These are phyloP conservation scores for Colletotrichum lindemuthianum DNA, from an alignment of 2,329 filamentous ascomycete species.

Conservation along the genomic window DNA sequence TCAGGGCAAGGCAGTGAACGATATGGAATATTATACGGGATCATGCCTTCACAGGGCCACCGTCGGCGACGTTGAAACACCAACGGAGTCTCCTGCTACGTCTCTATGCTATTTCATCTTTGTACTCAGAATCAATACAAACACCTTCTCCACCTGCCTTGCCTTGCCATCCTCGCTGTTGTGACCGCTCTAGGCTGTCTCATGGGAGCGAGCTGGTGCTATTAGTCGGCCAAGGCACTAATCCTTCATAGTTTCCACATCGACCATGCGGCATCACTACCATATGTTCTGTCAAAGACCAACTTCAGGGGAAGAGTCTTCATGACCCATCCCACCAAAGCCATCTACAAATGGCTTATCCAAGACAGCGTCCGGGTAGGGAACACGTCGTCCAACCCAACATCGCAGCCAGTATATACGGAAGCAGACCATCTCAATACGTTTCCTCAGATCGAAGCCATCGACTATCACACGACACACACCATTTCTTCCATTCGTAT, in stretches of 20 bases:
- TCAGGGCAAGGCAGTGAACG: constrained; percentile 41
- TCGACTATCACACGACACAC: constrained; percentile 98
- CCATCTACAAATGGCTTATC: constrained; percentile 99
- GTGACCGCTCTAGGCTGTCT: constrained; percentile 24
- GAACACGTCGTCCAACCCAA: constrained; percentile 71
- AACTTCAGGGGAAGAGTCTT: constrained; percentile 97
- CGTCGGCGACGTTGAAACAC: constrained; percentile 21
- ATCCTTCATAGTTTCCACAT: constrained; percentile 84
- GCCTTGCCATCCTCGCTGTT: constrained; percentile 34
- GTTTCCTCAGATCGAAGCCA: constrained; percentile 93
- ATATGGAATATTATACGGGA: constrained; percentile 29
- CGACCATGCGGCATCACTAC: constrained; percentile 97
- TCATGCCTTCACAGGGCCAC: constrained; percentile 20
- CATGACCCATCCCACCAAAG: constrained; percentile 99
- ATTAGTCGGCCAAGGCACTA: constrained; percentile 11
- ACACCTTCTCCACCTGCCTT: constrained; percentile 34
- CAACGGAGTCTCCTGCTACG: constrained; percentile 33
- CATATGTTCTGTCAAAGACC: constrained; percentile 96
- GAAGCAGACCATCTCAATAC: constrained; percentile 96
- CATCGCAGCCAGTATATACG: constrained; percentile 85
- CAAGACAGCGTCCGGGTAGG: constrained; percentile 95
- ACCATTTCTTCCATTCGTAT: constrained; percentile 97
- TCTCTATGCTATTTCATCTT: constrained; percentile 32
- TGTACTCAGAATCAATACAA: constrained; percentile 39
- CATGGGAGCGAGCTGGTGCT: constrained; percentile 8